Evolutionary conservation across 768 basidiomycete genomes (phyloP).

Genomic region (Collybiopsis confluens): DNA sequence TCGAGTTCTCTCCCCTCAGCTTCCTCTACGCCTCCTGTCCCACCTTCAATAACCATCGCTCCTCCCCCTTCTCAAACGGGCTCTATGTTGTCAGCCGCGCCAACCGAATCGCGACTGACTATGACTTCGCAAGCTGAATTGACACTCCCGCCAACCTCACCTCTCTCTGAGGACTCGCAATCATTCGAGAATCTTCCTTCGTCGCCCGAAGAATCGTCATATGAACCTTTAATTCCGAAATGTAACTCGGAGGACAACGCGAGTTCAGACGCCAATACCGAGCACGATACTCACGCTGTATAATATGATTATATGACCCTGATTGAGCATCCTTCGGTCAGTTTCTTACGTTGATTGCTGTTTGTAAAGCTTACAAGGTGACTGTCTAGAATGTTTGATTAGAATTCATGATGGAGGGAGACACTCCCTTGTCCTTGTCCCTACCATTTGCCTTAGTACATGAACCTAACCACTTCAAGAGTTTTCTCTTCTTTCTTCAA

Average conservation of each 20-base stretch:
- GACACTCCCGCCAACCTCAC: neutral
- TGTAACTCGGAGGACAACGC: neutral
- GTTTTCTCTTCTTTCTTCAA: too few species aligned
- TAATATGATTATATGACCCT: too few species aligned
- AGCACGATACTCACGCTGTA: too few species aligned
- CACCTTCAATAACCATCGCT: slow-evolving; percentile 12
- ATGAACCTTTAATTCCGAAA: slow-evolving; percentile 3
- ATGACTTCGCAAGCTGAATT: neutral
- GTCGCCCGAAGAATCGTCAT: slow-evolving; percentile 28
- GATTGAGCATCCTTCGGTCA: too few species aligned
- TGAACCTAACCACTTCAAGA: slow-evolving; percentile 4
- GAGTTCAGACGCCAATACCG: neutral
- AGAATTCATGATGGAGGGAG: slow-evolving; percentile 9
- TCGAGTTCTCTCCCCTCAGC: neutral
- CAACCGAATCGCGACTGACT: neutral
- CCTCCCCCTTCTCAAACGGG: slow-evolving; percentile 8
- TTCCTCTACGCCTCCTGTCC: neutral
- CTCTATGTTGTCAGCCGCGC: too few species aligned
- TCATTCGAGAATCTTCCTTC: slow-evolving; percentile 42
- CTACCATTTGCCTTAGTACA: neutral
- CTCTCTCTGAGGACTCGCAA: slow-evolving; percentile 1
- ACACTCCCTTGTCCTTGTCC: too few species aligned
- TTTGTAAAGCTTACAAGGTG: too few species aligned
- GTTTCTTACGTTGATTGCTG: too few species aligned
- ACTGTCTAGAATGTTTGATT: too few species aligned